Percentiles rank a stretch among this genome's conserved stretches.
Evolutionary conservation across 257 asterid genomes (phyloP).

Genomic region (Dorcoceras hygrometricum): DNA sequence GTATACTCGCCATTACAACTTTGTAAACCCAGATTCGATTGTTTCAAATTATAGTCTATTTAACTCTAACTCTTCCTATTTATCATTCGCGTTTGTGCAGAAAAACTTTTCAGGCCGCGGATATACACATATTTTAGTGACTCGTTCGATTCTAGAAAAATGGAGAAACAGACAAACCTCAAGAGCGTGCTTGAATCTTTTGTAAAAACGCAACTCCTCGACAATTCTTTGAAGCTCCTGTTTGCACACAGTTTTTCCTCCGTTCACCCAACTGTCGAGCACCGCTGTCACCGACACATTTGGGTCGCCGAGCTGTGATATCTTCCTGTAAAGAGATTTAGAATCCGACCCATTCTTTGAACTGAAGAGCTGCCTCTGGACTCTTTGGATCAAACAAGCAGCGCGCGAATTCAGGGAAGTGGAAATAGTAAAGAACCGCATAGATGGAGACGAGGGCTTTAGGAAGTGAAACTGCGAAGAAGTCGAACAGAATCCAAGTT

Average conservation of each 20-base stretch:
- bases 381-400: slow-evolving; percentile 18
- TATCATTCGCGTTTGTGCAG: background rate
- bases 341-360: slow-evolving; percentile 6
- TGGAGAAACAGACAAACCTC: slow-evolving; percentile 37
- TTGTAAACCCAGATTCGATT: background rate
- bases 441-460: slow-evolving; percentile 10
- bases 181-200: slow-evolving; percentile 69
- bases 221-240: slow-evolving; percentile 33
- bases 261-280: slow-evolving; percentile 58
- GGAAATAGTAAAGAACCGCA: slow-evolving; percentile 35
- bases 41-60: too few species aligned
- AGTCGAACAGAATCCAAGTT: background rate
- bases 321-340: slow-evolving; percentile 40
- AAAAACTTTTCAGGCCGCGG: too few species aligned
- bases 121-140: background rate
- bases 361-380: slow-evolving; percentile 15
- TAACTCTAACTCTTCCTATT: background rate
- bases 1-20: too few species aligned
- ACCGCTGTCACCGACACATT: slow-evolving; percentile 43
- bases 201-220: slow-evolving; percentile 27
- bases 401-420: slow-evolving; percentile 22
- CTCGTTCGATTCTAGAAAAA: background rate
- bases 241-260: slow-evolving; percentile 35
- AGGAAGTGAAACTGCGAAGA: background rate
- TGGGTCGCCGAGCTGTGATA: slow-evolving; percentile 55